Conservation (phyloP, 2,329 filamentous ascomycete species). For the Fusarium gaditjirri region DNA sequence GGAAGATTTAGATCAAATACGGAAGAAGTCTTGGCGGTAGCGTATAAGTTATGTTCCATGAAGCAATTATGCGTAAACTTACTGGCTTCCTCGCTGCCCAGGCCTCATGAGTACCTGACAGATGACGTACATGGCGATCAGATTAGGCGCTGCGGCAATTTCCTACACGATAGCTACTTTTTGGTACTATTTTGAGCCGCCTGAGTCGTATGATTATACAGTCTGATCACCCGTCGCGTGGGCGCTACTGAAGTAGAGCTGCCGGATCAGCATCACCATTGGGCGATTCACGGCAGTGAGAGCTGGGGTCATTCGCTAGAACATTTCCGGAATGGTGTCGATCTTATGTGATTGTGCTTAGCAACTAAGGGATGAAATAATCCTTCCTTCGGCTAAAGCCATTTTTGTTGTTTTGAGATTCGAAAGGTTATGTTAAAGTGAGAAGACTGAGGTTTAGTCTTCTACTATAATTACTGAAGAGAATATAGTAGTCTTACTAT, state of each 20-base stretch:
- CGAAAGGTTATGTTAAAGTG: too few relatives aligned
- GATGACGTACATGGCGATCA: background rate
- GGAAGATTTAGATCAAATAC: accelerated
- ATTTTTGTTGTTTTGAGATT: too few relatives aligned
- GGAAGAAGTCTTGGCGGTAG: background rate
- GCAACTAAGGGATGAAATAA: background rate
- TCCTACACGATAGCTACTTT: background rate
- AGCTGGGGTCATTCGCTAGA: background rate
- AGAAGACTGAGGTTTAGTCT: too few relatives aligned
- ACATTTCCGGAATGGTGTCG: background rate
- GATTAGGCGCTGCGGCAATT: background rate
- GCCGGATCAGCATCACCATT: background rate
- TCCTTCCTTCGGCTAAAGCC: too few relatives aligned
- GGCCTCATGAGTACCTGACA: background rate
- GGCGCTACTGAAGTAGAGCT: background rate
- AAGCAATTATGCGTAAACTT: background rate
- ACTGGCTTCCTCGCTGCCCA: background rate
- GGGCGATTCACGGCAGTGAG: background rate
- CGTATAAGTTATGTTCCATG: background rate
- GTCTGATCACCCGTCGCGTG: background rate
- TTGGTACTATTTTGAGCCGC: background rate
- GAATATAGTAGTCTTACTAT: too few relatives aligned
- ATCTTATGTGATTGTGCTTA: background rate
- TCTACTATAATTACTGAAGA: too few relatives aligned
- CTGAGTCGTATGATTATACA: background rate